Evolutionary conservation across 78 protist genomes (phyloP).

Genomic region (Isochrysis galbana): DNA sequence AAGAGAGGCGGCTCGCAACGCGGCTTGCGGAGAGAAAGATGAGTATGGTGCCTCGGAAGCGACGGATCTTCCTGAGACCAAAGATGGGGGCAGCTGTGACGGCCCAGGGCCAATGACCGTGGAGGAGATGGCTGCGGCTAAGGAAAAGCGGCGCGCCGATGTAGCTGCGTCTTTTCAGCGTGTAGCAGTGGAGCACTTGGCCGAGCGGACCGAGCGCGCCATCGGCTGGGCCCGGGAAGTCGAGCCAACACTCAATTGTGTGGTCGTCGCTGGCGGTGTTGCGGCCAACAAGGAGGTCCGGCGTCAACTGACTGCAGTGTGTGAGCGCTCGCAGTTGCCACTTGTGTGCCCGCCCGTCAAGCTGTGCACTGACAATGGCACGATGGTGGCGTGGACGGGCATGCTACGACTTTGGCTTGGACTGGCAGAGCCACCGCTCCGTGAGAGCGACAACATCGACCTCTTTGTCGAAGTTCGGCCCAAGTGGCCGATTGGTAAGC

Average conservation of each 20-base stretch:
- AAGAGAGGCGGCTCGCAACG: no score
- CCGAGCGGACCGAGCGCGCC: slow-evolving; percentile 29
- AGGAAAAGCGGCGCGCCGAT: slow-evolving; percentile 35
- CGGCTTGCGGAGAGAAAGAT: no score
- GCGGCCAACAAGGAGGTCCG: slow-evolving; percentile 16
- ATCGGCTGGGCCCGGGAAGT: slow-evolving; percentile 19
- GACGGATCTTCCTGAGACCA: no score
- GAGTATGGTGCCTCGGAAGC: no score
- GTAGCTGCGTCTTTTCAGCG: slow-evolving; percentile 56
- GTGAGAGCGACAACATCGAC: background rate
- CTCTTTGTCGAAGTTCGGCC: slow-evolving; percentile 7
- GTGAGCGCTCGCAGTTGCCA: background rate
- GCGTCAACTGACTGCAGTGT: background rate
- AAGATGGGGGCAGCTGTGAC: no score
- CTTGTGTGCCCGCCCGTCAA: slow-evolving; percentile 29
- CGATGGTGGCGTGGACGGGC: slow-evolving; percentile 49
- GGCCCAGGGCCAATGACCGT: no score
- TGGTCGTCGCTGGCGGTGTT: slow-evolving; percentile 45
- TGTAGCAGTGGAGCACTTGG: slow-evolving; percentile 46
- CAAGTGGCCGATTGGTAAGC: background rate
- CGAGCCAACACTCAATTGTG: background rate
- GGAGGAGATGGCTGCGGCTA: no score
- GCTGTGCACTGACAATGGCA: slow-evolving; percentile 51
- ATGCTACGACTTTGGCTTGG: background rate
- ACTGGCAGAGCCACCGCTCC: background rate